Evolutionary conservation across 23 red algal species (phyloP).

Genomic region (Cyanidium caldarium): DNA sequence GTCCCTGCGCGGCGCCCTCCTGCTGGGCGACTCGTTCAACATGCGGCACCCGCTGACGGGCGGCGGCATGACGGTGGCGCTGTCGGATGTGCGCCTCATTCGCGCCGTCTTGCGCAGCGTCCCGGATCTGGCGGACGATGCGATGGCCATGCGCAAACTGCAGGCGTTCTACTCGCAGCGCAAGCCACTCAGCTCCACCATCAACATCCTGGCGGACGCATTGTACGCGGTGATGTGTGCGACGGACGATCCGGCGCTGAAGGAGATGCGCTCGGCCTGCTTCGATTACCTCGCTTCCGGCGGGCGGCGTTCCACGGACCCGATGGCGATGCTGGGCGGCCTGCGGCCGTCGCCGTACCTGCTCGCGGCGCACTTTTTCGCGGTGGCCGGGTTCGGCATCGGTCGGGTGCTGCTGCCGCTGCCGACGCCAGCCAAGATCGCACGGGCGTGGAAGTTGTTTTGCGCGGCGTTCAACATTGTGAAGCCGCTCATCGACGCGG

Average conservation of each 20-base stretch:
- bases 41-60: constrained; percentile 99
- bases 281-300: constrained; percentile 69
- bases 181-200: constrained; percentile 62
- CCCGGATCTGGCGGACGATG: constrained; percentile 30
- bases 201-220: constrained; percentile 98
- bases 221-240: constrained; percentile 79
- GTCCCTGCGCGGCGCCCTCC: constrained; percentile 52
- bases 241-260: constrained; percentile 15
- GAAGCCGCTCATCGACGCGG: constrained; percentile 93
- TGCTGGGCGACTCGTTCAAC: constrained; percentile 94
- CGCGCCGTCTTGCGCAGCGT: constrained; percentile 29
- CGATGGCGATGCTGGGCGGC: constrained; percentile 86
- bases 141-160: constrained; percentile 12
- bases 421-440: constrained; percentile 10
- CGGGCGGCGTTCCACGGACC: constrained; percentile 63
- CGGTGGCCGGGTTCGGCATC: constrained; percentile 64
- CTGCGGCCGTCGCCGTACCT: constrained; percentile 54
- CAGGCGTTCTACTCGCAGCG: constrained; percentile 32
- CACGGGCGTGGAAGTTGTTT: constrained; percentile 47
- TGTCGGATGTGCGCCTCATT: constrained; percentile 55
- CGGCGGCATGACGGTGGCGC: constrained; percentile 97
- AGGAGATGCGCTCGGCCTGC: constrained; percentile 73
- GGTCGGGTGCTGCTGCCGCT: constrained; percentile 42
- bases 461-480: constrained; percentile 86
- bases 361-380: constrained; percentile 86